A percentile compares a stretch with the other conserved stretches of the same genome.
These are phyloP conservation scores for Fraxinus baroniana DNA, from an alignment of 305 asterid genomes.

Conservation along the genomic window DNA sequence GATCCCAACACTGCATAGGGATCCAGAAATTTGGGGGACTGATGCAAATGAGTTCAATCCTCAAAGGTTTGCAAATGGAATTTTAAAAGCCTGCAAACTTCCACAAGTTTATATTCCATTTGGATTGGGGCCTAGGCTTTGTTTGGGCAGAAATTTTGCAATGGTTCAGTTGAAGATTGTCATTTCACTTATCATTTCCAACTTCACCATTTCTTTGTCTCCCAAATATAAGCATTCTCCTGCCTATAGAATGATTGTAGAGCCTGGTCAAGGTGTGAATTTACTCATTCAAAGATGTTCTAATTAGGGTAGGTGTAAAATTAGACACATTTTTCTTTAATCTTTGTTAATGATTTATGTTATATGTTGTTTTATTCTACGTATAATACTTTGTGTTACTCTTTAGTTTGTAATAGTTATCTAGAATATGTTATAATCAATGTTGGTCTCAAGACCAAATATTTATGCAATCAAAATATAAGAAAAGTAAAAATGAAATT, in stretches of 20 bases:
- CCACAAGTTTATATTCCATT: slow-evolving; percentile 78
- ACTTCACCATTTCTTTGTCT: slow-evolving; percentile 56
- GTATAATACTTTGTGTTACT: no score
- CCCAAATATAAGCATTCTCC: slow-evolving; percentile 79
- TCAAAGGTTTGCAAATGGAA: slow-evolving; percentile 62
- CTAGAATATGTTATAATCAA: background rate
- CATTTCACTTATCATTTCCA: slow-evolving; percentile 49
- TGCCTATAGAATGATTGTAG: slow-evolving; percentile 74
- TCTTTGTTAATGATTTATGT: background rate
- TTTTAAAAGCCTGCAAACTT: slow-evolving; percentile 57
- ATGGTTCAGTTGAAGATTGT: slow-evolving; percentile 59
- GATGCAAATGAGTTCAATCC: slow-evolving; percentile 75
- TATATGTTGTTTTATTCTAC: no score
- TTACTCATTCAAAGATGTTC: slow-evolving; percentile 39
- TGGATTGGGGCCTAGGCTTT: slow-evolving; percentile 74
- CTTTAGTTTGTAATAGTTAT: background rate
- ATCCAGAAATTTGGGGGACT: slow-evolving; percentile 63
- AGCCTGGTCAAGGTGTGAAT: slow-evolving; percentile 75
- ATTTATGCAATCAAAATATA: no score
- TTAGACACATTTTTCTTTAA: background rate
- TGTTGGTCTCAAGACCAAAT: no score
- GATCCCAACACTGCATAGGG: slow-evolving; percentile 79
- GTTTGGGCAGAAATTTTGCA: slow-evolving; percentile 70
- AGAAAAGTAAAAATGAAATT: no score
- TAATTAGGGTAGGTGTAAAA: background rate